Evolutionary conservation across 192 early-diverging fungal genomes (phyloP).

Genomic region (Podila clonocystis): DNA sequence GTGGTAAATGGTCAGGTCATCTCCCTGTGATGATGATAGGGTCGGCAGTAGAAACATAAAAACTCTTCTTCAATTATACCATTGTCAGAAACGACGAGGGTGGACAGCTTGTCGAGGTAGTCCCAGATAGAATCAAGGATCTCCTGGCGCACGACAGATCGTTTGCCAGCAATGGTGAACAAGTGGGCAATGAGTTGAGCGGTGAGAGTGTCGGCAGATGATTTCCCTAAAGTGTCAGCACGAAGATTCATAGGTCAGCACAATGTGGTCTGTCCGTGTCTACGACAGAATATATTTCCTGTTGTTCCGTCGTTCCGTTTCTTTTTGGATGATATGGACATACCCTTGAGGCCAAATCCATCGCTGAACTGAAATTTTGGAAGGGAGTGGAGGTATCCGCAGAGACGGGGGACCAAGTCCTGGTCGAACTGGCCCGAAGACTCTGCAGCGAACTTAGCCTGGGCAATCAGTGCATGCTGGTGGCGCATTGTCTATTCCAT

Average conservation of each 20-base stretch:
- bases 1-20: not conserved
- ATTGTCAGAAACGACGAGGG: conserved; percentile 24
- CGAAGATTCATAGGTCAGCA: not conserved
- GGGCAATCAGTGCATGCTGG: conserved; percentile 45
- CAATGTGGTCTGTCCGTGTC: too few relatives aligned
- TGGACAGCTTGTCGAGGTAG: conserved; percentile 34
- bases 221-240: conserved; percentile 11
- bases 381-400: conserved; percentile 43
- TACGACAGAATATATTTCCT: not conserved
- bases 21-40: not conserved
- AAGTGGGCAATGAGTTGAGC: conserved; percentile 34
- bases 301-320: not conserved
- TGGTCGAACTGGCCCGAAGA: conserved; percentile 49
- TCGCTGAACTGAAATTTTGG: conserved; percentile 44
- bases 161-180: conserved; percentile 41
- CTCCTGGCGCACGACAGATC: conserved; percentile 28
- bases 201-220: conserved; percentile 29
- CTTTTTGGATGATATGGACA: not conserved
- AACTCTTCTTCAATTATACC: conserved; percentile 4
- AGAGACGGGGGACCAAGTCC: conserved; percentile 47
- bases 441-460: conserved; percentile 50
- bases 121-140: conserved; percentile 42
- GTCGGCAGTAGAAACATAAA: not conserved
- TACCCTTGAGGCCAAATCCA: conserved; percentile 49
- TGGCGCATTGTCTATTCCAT: conserved; percentile 42